Evolutionary conservation across 176 grass and related monocot genomes (phyloP).

Genomic region (Metroxylon sagu): DNA sequence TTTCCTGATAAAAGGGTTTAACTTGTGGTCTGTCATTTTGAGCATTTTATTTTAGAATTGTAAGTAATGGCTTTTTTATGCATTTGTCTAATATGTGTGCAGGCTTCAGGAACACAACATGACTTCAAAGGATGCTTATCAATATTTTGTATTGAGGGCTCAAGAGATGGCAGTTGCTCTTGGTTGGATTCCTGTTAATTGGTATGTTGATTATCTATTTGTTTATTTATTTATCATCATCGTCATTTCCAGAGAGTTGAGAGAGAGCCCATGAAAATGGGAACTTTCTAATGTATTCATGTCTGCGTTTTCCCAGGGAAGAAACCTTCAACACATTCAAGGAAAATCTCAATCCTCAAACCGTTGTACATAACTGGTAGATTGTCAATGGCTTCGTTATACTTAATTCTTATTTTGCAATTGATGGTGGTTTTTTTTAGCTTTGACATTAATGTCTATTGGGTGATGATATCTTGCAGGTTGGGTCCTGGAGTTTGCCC

Average conservation of each 20-base stretch:
- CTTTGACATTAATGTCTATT: background rate
- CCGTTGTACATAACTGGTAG: constrained; percentile 90
- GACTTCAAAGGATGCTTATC: constrained; percentile 86
- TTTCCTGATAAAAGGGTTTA: no score
- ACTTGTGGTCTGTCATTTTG: no score
- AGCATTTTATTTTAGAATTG: no score
- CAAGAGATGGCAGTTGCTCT: constrained; percentile 72
- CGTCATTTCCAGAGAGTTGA: no score
- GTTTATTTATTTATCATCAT: no score
- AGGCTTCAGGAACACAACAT: constrained; percentile 77
- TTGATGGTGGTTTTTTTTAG: background rate
- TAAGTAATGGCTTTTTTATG: no score
- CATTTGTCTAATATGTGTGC: background rate
- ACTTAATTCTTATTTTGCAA: background rate
- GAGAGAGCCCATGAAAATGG: no score
- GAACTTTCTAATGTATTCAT: background rate
- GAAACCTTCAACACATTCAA: constrained; percentile 92
- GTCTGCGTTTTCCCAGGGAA: constrained; percentile 49
- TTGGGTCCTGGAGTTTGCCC: constrained; percentile 88
- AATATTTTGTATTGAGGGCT: constrained; percentile 89
- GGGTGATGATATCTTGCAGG: constrained; percentile 29
- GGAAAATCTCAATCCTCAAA: constrained; percentile 79
- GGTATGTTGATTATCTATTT: constrained; percentile 27
- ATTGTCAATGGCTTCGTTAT: background rate
- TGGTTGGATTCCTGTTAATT: constrained; percentile 85